These are phyloP conservation scores for Xerocomellus intermedius DNA, from an alignment of 768 basidiomycete species.

Conservation along the genomic window DNA sequence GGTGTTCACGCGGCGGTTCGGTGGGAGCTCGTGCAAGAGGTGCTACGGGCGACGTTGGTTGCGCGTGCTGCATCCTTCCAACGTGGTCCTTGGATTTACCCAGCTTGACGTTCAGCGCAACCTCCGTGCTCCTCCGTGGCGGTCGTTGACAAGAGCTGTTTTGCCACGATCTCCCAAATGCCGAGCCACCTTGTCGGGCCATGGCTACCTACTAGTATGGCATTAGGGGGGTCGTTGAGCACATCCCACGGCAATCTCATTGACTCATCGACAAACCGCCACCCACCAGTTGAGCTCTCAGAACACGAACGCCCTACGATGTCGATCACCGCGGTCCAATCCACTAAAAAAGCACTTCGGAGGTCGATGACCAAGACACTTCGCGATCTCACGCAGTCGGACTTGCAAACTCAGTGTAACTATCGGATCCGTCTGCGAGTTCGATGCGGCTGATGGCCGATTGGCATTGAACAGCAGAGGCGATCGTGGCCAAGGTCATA, in stretches of 20 bases:
- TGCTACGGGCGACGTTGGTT: conserved; percentile 44
- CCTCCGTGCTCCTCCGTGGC: conserved; percentile 26
- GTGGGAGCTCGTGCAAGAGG: conserved; percentile 45
- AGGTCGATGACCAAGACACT: conserved; percentile 48
- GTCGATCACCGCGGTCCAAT: conserved; percentile 30
- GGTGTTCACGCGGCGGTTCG: conserved; percentile 41
- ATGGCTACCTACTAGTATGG: background rate
- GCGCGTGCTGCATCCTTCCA: conserved; percentile 9
- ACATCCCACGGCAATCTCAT: background rate
- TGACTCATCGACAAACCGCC: too few relatives aligned
- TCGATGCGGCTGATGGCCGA: background rate
- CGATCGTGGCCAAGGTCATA: conserved; percentile 47
- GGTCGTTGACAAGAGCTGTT: conserved; percentile 1
- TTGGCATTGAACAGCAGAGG: conserved; percentile 22
- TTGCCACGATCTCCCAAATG: background rate
- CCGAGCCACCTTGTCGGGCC: conserved; percentile 16
- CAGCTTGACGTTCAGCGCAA: conserved; percentile 16
- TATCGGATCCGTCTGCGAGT: background rate
- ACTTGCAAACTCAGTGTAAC: conserved; percentile 62
- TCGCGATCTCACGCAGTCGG: conserved; percentile 39
- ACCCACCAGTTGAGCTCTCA: background rate
- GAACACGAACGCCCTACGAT: conserved; percentile 10
- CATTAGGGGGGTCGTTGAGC: background rate
- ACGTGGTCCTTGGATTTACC: background rate
- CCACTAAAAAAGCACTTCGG: conserved; percentile 55